Conservation (phyloP, 495 filamentous ascomycete genomes). For the Penicillium turbatum region DNA sequence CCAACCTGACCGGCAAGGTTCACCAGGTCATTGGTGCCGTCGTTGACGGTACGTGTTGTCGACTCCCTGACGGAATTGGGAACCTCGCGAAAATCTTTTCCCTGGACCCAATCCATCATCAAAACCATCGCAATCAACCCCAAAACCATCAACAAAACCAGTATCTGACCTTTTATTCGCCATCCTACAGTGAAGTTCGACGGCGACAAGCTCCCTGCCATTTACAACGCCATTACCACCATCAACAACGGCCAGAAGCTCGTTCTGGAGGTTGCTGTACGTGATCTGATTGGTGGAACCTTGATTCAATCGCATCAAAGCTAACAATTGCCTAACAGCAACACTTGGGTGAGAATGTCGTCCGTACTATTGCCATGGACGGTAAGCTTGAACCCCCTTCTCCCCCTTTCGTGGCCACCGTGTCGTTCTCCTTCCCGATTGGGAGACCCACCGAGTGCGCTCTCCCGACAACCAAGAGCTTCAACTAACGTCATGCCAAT, state of each 20-base stretch:
- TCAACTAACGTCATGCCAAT: constrained; percentile 25
- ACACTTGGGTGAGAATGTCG: constrained; percentile 99
- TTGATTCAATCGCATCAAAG: constrained; percentile 16
- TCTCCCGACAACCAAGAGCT: constrained; percentile 3
- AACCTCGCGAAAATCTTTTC: constrained; percentile 47
- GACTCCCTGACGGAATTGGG: constrained; percentile 26
- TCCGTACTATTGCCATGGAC: constrained; percentile 99
- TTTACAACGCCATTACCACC: constrained; percentile 94
- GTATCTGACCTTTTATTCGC: constrained; percentile 40
- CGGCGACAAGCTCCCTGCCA: constrained; percentile 86
- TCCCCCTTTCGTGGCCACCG: constrained; percentile 20
- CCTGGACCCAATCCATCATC: constrained; percentile 32
- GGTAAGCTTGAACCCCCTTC: constrained; percentile 56
- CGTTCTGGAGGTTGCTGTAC: constrained; percentile 92
- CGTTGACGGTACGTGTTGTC: constrained; percentile 56
- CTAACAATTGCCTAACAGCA: constrained; percentile 56
- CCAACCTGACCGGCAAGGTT: constrained; percentile 70
- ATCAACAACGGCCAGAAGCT: constrained; percentile 91
- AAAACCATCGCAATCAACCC: constrained; percentile 35
- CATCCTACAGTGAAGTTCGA: constrained; percentile 79
- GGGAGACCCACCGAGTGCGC: constrained; percentile 18
- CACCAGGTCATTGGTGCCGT: constrained; percentile 78
- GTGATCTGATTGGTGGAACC: constrained; percentile 37
- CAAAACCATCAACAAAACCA: constrained; percentile 23
- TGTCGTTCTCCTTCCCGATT: constrained; percentile 21